These are phyloP conservation scores for Haplosporangium gracile DNA, from an alignment of 192 early-diverging fungal genomes.

Conservation along the genomic window DNA sequence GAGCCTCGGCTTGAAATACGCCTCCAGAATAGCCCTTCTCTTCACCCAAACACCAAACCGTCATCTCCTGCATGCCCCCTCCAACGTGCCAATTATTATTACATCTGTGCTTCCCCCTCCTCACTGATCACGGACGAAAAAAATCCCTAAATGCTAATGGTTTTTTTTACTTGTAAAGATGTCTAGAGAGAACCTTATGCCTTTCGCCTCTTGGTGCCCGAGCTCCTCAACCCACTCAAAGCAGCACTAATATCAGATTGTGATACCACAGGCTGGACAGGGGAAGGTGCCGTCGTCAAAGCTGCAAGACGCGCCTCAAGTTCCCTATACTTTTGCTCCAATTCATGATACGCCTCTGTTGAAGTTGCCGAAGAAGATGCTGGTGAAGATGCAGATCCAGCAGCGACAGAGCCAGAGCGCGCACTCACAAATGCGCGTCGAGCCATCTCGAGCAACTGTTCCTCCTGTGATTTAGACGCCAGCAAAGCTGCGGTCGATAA, in stretches of 20 bases:
- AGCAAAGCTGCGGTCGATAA: background rate
- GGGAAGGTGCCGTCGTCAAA: constrained; percentile 21
- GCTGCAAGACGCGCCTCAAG: constrained; percentile 33
- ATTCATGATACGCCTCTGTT: constrained; percentile 18
- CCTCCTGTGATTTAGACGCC: constrained; percentile 13
- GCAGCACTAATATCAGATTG: constrained; percentile 41
- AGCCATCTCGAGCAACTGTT: constrained; percentile 32
- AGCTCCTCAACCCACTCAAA: constrained; percentile 40
- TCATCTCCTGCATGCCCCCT: background rate
- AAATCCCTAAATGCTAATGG: background rate
- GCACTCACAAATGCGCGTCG: constrained; percentile 19
- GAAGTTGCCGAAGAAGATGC: background rate
- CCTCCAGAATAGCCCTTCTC: background rate
- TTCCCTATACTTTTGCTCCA: constrained; percentile 35
- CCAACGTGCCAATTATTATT: background rate
- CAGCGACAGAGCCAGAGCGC: constrained; percentile 4
- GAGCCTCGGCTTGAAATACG: background rate
- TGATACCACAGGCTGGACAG: constrained; percentile 24
- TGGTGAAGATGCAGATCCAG: background rate
- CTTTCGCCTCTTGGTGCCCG: constrained; percentile 46
- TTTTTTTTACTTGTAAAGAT: background rate
- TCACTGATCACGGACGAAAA: too few relatives aligned
- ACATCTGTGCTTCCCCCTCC: too few relatives aligned
- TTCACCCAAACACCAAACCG: background rate
- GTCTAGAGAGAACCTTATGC: background rate